phyloP scores from a whole-genome alignment of 352 stramenopile genomes.

The Phytophthora tubulina region DNA sequence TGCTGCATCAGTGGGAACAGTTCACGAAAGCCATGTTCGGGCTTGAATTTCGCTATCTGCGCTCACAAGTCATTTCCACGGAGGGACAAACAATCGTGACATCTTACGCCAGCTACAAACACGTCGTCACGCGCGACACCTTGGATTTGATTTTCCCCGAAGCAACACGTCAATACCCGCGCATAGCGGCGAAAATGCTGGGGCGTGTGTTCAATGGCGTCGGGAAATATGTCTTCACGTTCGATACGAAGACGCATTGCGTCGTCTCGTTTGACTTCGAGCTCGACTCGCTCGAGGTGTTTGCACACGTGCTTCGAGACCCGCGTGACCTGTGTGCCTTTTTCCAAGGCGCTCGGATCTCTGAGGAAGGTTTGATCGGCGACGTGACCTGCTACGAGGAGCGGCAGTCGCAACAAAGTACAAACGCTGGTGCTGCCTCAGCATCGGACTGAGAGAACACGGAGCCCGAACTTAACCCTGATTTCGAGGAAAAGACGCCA shows the following conservation, averaged over 20 bases:
- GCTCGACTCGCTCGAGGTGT: conserved; percentile 53
- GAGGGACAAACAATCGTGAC: conserved; percentile 44
- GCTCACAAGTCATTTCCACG: conserved; percentile 37
- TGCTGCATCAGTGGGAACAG: conserved; percentile 61
- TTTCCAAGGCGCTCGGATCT: conserved; percentile 55
- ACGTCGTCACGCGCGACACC: conserved; percentile 52
- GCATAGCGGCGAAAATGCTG: conserved; percentile 43
- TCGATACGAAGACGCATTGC: conserved; percentile 47
- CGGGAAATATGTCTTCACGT: conserved; percentile 54
- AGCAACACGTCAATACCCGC: conserved; percentile 33
- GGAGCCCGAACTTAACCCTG: neutral
- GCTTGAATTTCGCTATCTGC: conserved; percentile 49
- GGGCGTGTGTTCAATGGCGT: conserved; percentile 44
- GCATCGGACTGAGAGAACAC: too few relatives aligned
- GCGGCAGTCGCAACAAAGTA: neutral
- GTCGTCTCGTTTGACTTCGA: conserved; percentile 58
- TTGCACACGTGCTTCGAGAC: conserved; percentile 52
- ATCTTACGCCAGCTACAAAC: conserved; percentile 50
- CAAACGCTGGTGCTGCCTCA: neutral
- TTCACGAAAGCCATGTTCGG: conserved; percentile 56
- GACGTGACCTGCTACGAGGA: conserved; percentile 46
- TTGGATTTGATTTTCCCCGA: conserved; percentile 67
- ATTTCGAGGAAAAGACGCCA: conserved; percentile 2
- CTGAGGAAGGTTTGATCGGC: conserved; percentile 63
- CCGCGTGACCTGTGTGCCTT: conserved; percentile 48